Conservation (phyloP, 495 filamentous ascomycete species). For the Delitschia confertaspora region DNA sequence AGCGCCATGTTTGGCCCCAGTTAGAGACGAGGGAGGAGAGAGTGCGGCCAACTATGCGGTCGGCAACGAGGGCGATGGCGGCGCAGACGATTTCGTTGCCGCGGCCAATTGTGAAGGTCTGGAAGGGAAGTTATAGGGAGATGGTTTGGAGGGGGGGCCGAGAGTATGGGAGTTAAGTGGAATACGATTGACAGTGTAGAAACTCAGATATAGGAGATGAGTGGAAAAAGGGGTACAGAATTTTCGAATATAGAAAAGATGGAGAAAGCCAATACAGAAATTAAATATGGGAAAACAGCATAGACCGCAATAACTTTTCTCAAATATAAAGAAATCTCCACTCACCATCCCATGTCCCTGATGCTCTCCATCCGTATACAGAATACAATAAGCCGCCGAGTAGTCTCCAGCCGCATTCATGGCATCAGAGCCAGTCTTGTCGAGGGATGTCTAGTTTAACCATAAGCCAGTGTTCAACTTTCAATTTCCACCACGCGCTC, state of each 20-base stretch:
- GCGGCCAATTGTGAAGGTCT: slow-evolving; percentile 95
- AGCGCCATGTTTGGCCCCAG: slow-evolving; percentile 85
- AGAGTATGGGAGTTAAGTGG: not conserved
- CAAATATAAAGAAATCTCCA: not conserved
- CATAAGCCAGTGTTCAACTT: not conserved
- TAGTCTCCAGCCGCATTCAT: slow-evolving; percentile 97
- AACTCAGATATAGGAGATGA: not conserved
- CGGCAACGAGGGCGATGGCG: slow-evolving; percentile 68
- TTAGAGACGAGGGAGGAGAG: slow-evolving; percentile 66
- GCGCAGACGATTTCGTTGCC: slow-evolving; percentile 90
- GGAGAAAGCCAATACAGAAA: not conserved
- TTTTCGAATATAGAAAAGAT: slow-evolving; percentile 4
- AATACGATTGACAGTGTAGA: too few relatives aligned
- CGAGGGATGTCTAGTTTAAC: slow-evolving; percentile 64
- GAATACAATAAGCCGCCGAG: slow-evolving; percentile 84
- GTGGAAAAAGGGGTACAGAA: not conserved
- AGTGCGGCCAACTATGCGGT: slow-evolving; percentile 61
- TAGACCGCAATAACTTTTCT: not conserved
- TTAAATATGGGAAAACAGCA: not conserved
- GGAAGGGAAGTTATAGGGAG: slow-evolving; percentile 1
- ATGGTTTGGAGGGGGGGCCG: not conserved
- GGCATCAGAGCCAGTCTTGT: slow-evolving; percentile 92
- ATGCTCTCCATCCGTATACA: slow-evolving; percentile 65
- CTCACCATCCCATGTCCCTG: slow-evolving; percentile 81
- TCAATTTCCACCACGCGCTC: not conserved